These are phyloP conservation scores for Chrysanthemum makinoi DNA, from an alignment of 129 eudicot species.

Conservation along the genomic window DNA sequence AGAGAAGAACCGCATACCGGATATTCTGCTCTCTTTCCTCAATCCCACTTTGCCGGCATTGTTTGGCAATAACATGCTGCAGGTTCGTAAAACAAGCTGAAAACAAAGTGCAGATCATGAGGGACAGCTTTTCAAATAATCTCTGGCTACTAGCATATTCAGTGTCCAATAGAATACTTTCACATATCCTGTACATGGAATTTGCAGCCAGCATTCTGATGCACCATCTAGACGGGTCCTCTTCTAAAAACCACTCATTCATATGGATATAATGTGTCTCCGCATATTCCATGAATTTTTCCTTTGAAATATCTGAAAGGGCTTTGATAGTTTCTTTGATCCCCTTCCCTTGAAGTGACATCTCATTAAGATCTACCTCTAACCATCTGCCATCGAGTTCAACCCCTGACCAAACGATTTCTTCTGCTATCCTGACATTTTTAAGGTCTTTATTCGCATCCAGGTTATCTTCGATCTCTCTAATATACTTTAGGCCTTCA, in stretches of 20 bases:
- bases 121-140: conserved; percentile 40
- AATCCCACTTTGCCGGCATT: conserved; percentile 53
- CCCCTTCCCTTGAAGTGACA: conserved; percentile 29
- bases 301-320: conserved; percentile 46
- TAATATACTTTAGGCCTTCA: conserved; percentile 51
- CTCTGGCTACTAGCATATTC: conserved; percentile 20
- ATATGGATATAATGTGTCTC: conserved; percentile 19
- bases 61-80: conserved; percentile 43
- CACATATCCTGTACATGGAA: conserved; percentile 66
- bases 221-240: conserved; percentile 60
- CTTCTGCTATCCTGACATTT: conserved; percentile 56
- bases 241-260: conserved; percentile 36
- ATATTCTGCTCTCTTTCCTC: conserved; percentile 58
- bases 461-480: conserved; percentile 41
- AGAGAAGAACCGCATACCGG: conserved; percentile 52
- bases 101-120: conserved; percentile 43
- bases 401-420: conserved; percentile 57
- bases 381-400: conserved; percentile 64
- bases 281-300: conserved; percentile 37
- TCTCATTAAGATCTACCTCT: conserved; percentile 53
- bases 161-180: conserved; percentile 36
- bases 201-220: conserved; percentile 58
- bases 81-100: conserved; percentile 65
- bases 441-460: conserved; percentile 29
- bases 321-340: conserved; percentile 32